These are phyloP conservation scores for Trichoderma sp. DNA, from an alignment of 2,329 filamentous ascomycete genomes.

Conservation along the genomic window DNA sequence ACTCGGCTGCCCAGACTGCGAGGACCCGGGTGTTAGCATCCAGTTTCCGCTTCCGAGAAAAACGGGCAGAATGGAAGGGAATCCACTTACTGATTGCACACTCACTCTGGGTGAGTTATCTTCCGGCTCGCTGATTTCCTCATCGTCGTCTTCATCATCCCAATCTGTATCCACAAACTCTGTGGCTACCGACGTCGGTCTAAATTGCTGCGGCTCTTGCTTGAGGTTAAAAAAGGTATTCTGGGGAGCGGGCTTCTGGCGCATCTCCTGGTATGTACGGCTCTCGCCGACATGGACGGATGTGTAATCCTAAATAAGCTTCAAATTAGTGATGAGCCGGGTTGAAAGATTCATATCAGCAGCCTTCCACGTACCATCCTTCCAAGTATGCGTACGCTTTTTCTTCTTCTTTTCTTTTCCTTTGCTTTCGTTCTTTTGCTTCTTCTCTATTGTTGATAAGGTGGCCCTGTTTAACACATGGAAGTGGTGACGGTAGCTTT, in stretches of 20 bases:
- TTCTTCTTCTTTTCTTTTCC: background rate
- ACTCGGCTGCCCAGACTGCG: constrained; percentile 67
- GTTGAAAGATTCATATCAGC: too few relatives aligned
- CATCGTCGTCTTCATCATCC: constrained; percentile 50
- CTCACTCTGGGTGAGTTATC: constrained; percentile 66
- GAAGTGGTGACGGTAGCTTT: background rate
- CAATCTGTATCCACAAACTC: constrained; percentile 76
- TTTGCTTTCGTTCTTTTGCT: background rate
- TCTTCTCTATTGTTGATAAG: background rate
- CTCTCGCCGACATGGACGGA: constrained; percentile 36
- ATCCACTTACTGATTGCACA: constrained; percentile 64
- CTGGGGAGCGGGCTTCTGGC: constrained; percentile 47
- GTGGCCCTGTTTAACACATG: background rate
- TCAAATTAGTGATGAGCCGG: background rate
- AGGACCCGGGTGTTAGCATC: constrained; percentile 19
- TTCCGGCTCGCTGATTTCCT: constrained; percentile 57
- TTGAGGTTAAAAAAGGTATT: constrained; percentile 62
- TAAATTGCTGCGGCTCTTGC: constrained; percentile 44
- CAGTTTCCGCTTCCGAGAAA: background rate
- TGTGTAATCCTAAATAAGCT: constrained; percentile 34
- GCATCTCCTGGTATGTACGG: constrained; percentile 49
- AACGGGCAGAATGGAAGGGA: background rate
- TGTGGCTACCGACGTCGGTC: constrained; percentile 68
- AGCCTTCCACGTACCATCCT: constrained; percentile 34
- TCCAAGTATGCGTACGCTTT: background rate